These are phyloP conservation scores for Boechera stricta DNA, from an alignment of 345 rosid genomes.

Conservation along the genomic window DNA sequence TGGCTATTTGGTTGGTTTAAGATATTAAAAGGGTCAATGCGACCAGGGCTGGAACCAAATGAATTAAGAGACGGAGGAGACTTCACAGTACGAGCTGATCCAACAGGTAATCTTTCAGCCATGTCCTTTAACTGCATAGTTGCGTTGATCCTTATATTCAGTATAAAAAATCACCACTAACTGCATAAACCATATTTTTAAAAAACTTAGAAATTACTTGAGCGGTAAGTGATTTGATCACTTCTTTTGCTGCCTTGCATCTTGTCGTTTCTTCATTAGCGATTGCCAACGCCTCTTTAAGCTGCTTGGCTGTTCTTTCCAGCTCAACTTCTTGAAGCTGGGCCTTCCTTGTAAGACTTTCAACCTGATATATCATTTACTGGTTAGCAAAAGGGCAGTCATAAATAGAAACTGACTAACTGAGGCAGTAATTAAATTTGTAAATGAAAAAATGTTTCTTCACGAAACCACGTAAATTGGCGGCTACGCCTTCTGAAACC, in stretches of 20 bases:
- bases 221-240: conserved; percentile 94
- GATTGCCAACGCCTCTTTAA: conserved; percentile 82
- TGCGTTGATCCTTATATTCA: conserved; percentile 32
- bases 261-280: conserved; percentile 90
- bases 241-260: conserved; percentile 99
- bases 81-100: conserved; percentile 57
- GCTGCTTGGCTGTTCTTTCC: conserved; percentile 85
- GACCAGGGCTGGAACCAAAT: conserved; percentile 65
- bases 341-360: conserved; percentile 78
- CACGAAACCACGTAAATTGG: conserved; percentile 11
- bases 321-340: conserved; percentile 90
- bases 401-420: conserved; percentile 27
- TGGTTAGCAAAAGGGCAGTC: conserved; percentile 31
- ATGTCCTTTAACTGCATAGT: conserved; percentile 71
- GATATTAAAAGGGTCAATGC: conserved; percentile 52
- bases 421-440: conserved; percentile 8
- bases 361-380: conserved; percentile 62
- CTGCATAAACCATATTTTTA: not conserved
- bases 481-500: conserved; percentile 9
- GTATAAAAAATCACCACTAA: conserved; percentile 13
- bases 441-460: not conserved
- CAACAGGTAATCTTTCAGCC: conserved; percentile 93
- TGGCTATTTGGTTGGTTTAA: conserved; percentile 55
- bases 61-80: conserved; percentile 62
- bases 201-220: conserved; percentile 59